Conservation (phyloP, 192 early-diverging fungal species). For the Polychytrium aggregatum region DNA sequence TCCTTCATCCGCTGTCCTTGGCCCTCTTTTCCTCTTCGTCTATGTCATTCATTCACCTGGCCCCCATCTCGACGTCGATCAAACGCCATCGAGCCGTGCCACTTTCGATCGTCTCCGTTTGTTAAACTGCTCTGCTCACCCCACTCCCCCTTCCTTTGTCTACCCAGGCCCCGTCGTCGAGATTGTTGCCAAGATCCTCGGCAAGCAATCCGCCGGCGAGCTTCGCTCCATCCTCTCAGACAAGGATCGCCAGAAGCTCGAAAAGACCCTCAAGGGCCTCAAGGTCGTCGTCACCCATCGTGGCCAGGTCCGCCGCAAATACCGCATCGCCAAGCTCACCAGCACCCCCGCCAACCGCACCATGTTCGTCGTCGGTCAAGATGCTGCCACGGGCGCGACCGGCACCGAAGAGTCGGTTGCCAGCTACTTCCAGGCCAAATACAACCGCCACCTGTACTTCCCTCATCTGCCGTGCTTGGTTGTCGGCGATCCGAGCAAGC, state of each 20-base stretch:
- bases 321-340: constrained; percentile 60
- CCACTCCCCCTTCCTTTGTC: too few species aligned
- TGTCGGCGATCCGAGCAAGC: constrained; percentile 49
- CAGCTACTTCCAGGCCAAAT: constrained; percentile 64
- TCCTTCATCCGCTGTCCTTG: neutral
- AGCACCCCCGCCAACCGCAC: constrained; percentile 51
- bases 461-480: constrained; percentile 69
- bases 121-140: too few species aligned
- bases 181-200: constrained; percentile 55
- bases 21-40: neutral
- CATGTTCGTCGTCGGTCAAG: constrained; percentile 43
- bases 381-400: too few species aligned
- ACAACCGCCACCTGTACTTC: constrained; percentile 58
- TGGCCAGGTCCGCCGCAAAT: constrained; percentile 59
- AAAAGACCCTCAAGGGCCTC: constrained; percentile 31
- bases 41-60: constrained; percentile 34
- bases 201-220: constrained; percentile 30
- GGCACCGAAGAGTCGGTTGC: constrained; percentile 57
- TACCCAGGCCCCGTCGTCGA: constrained; percentile 54
- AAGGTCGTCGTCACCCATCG: constrained; percentile 43
- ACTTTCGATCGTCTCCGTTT: too few species aligned
- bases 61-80: constrained; percentile 37
- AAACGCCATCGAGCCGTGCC: too few species aligned
- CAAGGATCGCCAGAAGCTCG: constrained; percentile 33
- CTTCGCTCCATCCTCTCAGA: constrained; percentile 32